These are phyloP conservation scores for Saraca asoca DNA, from an alignment of 331 rosid species.

Conservation along the genomic window DNA sequence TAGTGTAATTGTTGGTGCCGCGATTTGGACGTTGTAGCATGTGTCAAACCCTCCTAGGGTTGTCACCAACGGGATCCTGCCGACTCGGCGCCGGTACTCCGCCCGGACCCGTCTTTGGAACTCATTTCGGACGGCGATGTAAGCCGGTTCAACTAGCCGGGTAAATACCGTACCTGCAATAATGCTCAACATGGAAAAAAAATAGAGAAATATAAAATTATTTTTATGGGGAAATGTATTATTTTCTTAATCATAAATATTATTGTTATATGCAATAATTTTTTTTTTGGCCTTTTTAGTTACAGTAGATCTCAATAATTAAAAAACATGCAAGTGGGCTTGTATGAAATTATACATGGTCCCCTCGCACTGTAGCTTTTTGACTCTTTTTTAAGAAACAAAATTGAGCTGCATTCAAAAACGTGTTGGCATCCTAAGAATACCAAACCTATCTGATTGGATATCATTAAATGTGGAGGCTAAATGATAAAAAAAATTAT, in stretches of 20 bases:
- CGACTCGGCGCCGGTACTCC: conserved; percentile 11
- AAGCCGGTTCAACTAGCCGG: conserved; percentile 75
- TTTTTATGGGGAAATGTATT: not conserved
- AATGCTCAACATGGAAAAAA: not conserved
- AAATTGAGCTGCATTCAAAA: conserved; percentile 9
- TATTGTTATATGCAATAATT: too few relatives aligned
- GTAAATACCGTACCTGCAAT: conserved; percentile 82
- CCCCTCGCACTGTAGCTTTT: conserved; percentile 2
- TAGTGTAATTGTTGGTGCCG: conserved; percentile 68
- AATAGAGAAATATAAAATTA: too few relatives aligned
- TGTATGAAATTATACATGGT: conserved; percentile 14
- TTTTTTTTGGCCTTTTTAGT: too few relatives aligned
- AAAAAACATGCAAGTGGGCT: not conserved
- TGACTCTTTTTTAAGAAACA: conserved; percentile 1
- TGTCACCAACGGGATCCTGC: conserved; percentile 43
- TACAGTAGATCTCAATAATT: too few relatives aligned
- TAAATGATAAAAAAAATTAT: not conserved
- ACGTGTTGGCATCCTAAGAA: conserved; percentile 6
- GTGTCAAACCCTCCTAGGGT: conserved; percentile 91
- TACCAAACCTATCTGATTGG: not conserved
- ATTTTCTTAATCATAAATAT: too few relatives aligned
- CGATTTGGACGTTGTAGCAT: conserved; percentile 65
- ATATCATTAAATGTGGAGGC: not conserved
- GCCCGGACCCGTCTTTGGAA: conserved; percentile 50
- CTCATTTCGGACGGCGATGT: conserved; percentile 67